These are phyloP conservation scores for Scutellaria barbata DNA, from an alignment of 257 asterid genomes.

Conservation along the genomic window DNA sequence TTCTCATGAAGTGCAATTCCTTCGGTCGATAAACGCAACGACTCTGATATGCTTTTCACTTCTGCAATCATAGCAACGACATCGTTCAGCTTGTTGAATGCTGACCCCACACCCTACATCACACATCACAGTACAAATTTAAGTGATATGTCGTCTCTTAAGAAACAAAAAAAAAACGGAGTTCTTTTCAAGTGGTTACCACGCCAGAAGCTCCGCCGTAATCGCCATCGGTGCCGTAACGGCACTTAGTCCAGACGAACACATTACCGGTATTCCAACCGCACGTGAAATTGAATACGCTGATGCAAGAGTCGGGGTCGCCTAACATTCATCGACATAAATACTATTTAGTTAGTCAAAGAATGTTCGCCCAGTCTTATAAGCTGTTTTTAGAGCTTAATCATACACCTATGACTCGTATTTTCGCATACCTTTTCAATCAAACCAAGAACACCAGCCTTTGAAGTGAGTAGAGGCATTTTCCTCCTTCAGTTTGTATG, in stretches of 20 bases:
- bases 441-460: slow-evolving; percentile 80
- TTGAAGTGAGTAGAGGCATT: slow-evolving; percentile 73
- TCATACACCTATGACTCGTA: background rate
- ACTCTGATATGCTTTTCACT: slow-evolving; percentile 70
- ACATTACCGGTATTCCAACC: slow-evolving; percentile 78
- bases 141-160: background rate
- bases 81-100: slow-evolving; percentile 87
- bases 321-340: slow-evolving; percentile 45
- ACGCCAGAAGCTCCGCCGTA: slow-evolving; percentile 94
- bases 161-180: background rate
- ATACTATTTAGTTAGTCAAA: slow-evolving; percentile 19
- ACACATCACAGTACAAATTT: background rate
- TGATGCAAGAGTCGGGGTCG: slow-evolving; percentile 88
- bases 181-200: slow-evolving; percentile 46
- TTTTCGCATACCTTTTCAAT: slow-evolving; percentile 68
- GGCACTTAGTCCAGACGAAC: slow-evolving; percentile 87
- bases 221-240: slow-evolving; percentile 96
- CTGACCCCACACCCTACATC: slow-evolving; percentile 90
- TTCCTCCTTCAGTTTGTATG: slow-evolving; percentile 95
- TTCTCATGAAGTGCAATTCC: slow-evolving; percentile 38
- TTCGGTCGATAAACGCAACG: slow-evolving; percentile 46
- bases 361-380: background rate
- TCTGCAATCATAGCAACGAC: slow-evolving; percentile 92
- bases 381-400: background rate
- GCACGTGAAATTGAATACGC: slow-evolving; percentile 89